Percentiles rank a stretch among this genome's conserved stretches.
Evolutionary conservation across 2,329 filamentous ascomycete species (phyloP).

Genomic region (Alternaria angustiovoidea): DNA sequence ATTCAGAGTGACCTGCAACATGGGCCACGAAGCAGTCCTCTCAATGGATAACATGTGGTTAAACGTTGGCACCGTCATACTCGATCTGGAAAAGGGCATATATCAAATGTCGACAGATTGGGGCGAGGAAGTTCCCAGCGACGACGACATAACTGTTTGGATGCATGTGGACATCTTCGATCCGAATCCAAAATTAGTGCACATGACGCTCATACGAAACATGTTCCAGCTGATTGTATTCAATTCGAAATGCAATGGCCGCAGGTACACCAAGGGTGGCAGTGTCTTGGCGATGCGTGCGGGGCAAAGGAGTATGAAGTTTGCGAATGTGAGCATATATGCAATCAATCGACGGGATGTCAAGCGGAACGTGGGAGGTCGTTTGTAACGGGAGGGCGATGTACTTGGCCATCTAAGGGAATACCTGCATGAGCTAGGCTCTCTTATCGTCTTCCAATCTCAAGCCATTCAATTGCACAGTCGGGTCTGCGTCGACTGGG

Average conservation of each 20-base stretch:
- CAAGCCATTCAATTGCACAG: constrained; percentile 25
- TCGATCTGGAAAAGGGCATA: neutral
- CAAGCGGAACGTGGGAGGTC: neutral
- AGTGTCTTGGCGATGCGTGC: neutral
- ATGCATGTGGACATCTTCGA: neutral
- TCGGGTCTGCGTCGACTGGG: constrained; percentile 18
- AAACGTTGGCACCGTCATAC: neutral
- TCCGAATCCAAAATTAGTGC: neutral
- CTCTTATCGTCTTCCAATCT: constrained; percentile 31
- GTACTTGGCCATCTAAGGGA: neutral
- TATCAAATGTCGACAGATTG: neutral
- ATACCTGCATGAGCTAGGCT: neutral
- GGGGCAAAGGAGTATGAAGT: neutral
- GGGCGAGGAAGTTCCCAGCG: neutral
- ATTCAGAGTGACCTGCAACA: neutral
- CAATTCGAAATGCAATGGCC: neutral
- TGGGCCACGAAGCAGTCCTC: neutral
- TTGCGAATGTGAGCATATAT: neutral
- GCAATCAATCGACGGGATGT: neutral
- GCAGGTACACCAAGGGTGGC: neutral
- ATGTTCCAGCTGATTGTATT: neutral
- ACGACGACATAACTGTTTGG: neutral
- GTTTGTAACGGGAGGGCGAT: neutral
- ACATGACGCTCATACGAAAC: neutral
- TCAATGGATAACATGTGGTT: neutral